Conservation (phyloP, 2,329 filamentous ascomycete genomes). For the Penicillium griseofulvum region DNA sequence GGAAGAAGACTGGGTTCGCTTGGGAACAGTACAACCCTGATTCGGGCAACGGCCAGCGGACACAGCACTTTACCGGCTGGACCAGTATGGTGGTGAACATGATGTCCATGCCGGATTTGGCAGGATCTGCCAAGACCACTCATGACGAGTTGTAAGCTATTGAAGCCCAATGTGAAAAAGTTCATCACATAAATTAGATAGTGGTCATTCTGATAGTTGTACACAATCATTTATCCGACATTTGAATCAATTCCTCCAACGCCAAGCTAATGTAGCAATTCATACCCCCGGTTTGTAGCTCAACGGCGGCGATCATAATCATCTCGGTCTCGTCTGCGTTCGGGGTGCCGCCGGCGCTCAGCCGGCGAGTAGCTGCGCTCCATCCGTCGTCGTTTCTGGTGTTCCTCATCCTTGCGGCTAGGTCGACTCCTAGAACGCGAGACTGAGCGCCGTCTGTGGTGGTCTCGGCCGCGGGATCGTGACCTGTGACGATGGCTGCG, state of each 20-base stretch:
- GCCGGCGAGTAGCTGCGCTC: constrained; percentile 25
- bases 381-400: constrained; percentile 23
- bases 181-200: constrained; percentile 14
- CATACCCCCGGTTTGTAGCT: constrained; percentile 1
- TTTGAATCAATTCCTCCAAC: constrained; percentile 6
- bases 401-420: constrained; percentile 24
- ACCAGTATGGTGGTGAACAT: constrained; percentile 98
- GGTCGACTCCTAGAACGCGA: constrained; percentile 33
- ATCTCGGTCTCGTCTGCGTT: constrained; percentile 29
- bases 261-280: constrained; percentile 8
- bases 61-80: constrained; percentile 98
- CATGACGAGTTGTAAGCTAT: constrained; percentile 51
- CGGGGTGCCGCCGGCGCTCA: constrained; percentile 24
- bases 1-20: constrained; percentile 89
- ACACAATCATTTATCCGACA: neutral
- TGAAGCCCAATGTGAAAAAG: constrained; percentile 13
- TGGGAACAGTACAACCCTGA: constrained; percentile 99
- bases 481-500: constrained; percentile 35
- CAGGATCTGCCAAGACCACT: constrained; percentile 23
- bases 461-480: constrained; percentile 27
- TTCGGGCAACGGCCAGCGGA: constrained; percentile 87
- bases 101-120: constrained; percentile 83
- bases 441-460: constrained; percentile 24
- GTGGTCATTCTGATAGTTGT: constrained; percentile 5
- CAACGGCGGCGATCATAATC: constrained; percentile 27